Evolutionary conservation across 2,329 filamentous ascomycete genomes (phyloP).

Genomic region (Hymenoscyphus occultus): DNA sequence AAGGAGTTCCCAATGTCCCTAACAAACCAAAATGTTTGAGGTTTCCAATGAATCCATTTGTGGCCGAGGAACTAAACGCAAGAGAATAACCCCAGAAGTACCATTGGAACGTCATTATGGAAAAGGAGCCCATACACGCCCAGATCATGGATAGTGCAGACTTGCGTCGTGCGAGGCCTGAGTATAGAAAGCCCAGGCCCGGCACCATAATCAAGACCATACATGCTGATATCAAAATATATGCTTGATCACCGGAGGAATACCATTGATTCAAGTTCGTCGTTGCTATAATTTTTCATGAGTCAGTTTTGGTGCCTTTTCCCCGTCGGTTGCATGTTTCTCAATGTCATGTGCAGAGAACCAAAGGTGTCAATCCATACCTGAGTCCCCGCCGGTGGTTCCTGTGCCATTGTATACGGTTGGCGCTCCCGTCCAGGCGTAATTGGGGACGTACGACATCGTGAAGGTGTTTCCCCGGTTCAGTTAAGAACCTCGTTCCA

Average conservation of each 20-base stretch:
- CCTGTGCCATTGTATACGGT: slow-evolving; percentile 60
- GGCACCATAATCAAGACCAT: slow-evolving; percentile 98
- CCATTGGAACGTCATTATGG: slow-evolving; percentile 95
- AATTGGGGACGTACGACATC: slow-evolving; percentile 38
- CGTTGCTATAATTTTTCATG: slow-evolving; percentile 50
- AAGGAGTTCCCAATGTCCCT: slow-evolving; percentile 80
- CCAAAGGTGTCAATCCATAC: slow-evolving; percentile 25
- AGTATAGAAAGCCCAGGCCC: slow-evolving; percentile 96
- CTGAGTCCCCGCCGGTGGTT: slow-evolving; percentile 37
- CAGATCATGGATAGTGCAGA: slow-evolving; percentile 96
- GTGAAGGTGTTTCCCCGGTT: slow-evolving; percentile 8
- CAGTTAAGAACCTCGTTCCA: slow-evolving; percentile 10
- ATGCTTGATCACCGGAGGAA: slow-evolving; percentile 85
- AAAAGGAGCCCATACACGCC: slow-evolving; percentile 92
- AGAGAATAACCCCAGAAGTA: slow-evolving; percentile 99
- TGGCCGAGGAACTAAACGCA: slow-evolving; percentile 78
- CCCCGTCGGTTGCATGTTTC: not conserved
- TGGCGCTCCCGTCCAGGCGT: slow-evolving; percentile 57
- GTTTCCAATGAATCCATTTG: slow-evolving; percentile 89
- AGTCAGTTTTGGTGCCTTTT: slow-evolving; percentile 8
- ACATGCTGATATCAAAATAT: slow-evolving; percentile 82
- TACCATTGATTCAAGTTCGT: slow-evolving; percentile 97
- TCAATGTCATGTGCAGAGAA: not conserved
- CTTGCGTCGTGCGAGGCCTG: slow-evolving; percentile 94
- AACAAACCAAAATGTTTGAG: slow-evolving; percentile 84